phyloP scores from a whole-genome alignment of 352 stramenopile genomes.

The Aphanomyces astaci region DNA sequence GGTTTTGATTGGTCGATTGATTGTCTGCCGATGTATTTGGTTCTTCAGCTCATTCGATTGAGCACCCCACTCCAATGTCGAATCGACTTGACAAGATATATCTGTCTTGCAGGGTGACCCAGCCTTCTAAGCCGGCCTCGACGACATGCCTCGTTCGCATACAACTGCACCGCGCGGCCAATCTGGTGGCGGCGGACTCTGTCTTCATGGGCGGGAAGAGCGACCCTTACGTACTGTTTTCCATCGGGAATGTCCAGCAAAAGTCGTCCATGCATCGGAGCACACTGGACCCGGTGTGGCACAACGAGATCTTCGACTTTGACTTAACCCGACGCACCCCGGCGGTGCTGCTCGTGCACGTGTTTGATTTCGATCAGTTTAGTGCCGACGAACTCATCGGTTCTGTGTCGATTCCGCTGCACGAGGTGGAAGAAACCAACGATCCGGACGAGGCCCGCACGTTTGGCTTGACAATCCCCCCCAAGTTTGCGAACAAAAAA shows the following conservation, averaged over 20 bases:
- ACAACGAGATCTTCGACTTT: constrained; percentile 55
- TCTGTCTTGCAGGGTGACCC: too few relatives aligned
- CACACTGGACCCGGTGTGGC: constrained; percentile 49
- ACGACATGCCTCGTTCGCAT: constrained; percentile 3
- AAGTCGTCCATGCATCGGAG: constrained; percentile 45
- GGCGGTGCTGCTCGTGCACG: constrained; percentile 44
- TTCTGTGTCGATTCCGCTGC: constrained; percentile 48
- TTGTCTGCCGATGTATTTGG: too few relatives aligned
- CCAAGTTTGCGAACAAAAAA: constrained; percentile 39
- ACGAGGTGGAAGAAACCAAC: constrained; percentile 43
- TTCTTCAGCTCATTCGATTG: too few relatives aligned
- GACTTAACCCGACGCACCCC: neutral
- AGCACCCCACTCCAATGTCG: too few relatives aligned
- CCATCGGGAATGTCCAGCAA: constrained; percentile 38
- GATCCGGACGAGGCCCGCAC: constrained; percentile 39
- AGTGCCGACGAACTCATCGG: constrained; percentile 62
- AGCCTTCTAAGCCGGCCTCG: neutral
- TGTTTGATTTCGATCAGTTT: constrained; percentile 63
- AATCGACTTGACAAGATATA: too few relatives aligned
- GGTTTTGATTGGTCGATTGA: too few relatives aligned
- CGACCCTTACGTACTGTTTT: constrained; percentile 64
- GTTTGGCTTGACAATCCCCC: constrained; percentile 47
- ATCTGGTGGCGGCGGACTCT: constrained; percentile 12
- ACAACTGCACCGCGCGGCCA: neutral
- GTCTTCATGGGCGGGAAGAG: constrained; percentile 58